Conservation (phyloP, 176 grass and related monocot species). For the Saccharum spontaneum region DNA sequence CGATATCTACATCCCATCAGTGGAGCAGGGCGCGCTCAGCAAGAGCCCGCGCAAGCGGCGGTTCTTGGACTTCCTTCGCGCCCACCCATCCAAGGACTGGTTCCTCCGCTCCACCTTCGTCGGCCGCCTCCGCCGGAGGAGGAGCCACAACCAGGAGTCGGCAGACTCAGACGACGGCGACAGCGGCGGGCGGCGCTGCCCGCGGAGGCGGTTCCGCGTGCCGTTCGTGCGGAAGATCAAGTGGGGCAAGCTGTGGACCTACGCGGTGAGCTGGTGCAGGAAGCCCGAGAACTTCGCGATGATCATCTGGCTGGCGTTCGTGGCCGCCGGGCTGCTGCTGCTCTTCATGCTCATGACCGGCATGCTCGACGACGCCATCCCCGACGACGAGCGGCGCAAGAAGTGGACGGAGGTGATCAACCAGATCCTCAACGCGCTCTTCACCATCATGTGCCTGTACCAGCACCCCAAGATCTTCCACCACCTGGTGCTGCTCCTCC, state of each 20-base stretch:
- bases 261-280: constrained; percentile 76
- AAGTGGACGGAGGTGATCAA: constrained; percentile 82
- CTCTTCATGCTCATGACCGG: constrained; percentile 65
- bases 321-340: constrained; percentile 57
- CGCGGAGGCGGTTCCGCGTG: constrained; percentile 52
- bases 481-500: constrained; percentile 72
- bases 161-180: neutral
- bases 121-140: constrained; percentile 46
- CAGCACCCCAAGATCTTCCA: constrained; percentile 85
- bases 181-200: neutral
- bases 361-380: constrained; percentile 65
- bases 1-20: constrained; percentile 68
- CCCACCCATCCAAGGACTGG: constrained; percentile 81
- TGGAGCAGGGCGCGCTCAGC: constrained; percentile 45
- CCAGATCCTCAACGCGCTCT: constrained; percentile 95
- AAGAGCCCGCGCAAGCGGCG: constrained; percentile 41
- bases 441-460: constrained; percentile 98
- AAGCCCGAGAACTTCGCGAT: constrained; percentile 74
- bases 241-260: constrained; percentile 50
- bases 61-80: constrained; percentile 83
- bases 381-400: constrained; percentile 56
- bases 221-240: constrained; percentile 74
- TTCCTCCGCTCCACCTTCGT: constrained; percentile 60
- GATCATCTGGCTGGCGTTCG: constrained; percentile 70
- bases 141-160: neutral